Percentiles rank a stretch among this genome's conserved stretches.
These are phyloP conservation scores for Rhytidiadelphus loreus DNA, from an alignment of 225 moss, liverwort and hornwort genomes.

Conservation along the genomic window DNA sequence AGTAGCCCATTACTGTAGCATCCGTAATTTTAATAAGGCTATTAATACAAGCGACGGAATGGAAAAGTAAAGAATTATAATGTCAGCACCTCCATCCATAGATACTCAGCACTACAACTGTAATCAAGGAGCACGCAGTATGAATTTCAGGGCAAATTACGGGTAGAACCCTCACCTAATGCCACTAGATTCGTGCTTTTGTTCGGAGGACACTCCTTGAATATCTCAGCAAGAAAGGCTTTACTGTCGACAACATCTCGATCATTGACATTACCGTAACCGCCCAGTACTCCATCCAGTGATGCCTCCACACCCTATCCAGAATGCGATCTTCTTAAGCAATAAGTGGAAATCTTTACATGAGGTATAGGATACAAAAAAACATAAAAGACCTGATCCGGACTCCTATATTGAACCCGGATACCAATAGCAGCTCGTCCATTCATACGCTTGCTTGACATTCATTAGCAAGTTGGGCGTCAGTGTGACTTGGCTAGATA, in stretches of 20 bases:
- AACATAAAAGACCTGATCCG: neutral
- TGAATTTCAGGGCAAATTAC: neutral
- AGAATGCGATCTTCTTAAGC: neutral
- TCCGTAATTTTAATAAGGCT: neutral
- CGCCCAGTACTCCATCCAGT: constrained; percentile 90
- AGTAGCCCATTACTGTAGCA: neutral
- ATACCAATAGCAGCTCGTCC: neutral
- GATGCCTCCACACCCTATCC: constrained; percentile 92
- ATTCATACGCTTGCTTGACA: neutral
- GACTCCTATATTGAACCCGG: neutral
- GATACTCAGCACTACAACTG: neutral
- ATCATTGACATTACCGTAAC: constrained; percentile 77
- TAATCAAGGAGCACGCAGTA: neutral
- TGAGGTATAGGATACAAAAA: neutral
- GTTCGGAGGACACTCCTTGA: constrained; percentile 32
- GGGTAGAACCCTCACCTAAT: constrained; percentile 16
- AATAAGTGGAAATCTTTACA: neutral
- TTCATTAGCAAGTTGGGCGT: neutral
- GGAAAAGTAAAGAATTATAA: neutral
- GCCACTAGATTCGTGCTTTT: constrained; percentile 37
- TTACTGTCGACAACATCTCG: constrained; percentile 90
- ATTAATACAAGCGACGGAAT: neutral
- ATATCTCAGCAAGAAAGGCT: constrained; percentile 63
- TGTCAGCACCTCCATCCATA: neutral
- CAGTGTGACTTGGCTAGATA: neutral